Base-by-base conservation (phyloP, 345 rosid species). In the Arabis hirsuta region DNA sequence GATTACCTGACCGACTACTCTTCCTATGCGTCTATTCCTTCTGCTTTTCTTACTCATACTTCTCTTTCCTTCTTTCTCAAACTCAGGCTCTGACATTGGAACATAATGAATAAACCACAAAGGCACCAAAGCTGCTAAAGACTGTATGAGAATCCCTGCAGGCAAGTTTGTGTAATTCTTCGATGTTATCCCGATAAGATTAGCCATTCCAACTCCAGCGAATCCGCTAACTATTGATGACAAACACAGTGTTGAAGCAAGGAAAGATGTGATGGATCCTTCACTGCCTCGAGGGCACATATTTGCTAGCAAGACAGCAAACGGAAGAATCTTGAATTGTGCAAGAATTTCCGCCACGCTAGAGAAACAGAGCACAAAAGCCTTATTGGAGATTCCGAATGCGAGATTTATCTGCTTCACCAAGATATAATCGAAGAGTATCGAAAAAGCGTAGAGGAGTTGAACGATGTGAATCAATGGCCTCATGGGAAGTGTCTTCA, bases 241-340 rank as follows among this genome's bases (percentile, higher is more conserved):
- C 3, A 90, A 71, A 79, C 90, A 85, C 61, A 88, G 20, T 4
- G 83, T 43, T 7, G 95, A 88, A 48, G 95, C 92, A 50, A 87
- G 51, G 73, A 90, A 88, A 43, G 95, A 87, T 12, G 84, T 87
- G 22, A 90, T 78, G 3, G 97, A 90, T 69, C 95, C 97, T 83
- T 86, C 92, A 47, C 87, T 85, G 8, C 97, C 92, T 72, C 60
- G 65, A 0, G 95, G 95, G 38, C 92, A 88, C 72, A 84, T 71
- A 69, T 77, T 86, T 7, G 81, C 92, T 54, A 86, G 62, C 13
- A 82, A 73, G 52, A 85, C 82, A 16, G 82, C 69, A 72, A 88
- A 90, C 1, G 97, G 95, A 47, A 90, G 87, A 42, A 87, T 78
- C 81, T 88, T 88, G 58, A 90, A 90, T 46, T 90, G 97, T 24